Evolutionary conservation across 2,329 filamentous ascomycete species (phyloP).

Genomic region (Fragosphaeria purpurea): DNA sequence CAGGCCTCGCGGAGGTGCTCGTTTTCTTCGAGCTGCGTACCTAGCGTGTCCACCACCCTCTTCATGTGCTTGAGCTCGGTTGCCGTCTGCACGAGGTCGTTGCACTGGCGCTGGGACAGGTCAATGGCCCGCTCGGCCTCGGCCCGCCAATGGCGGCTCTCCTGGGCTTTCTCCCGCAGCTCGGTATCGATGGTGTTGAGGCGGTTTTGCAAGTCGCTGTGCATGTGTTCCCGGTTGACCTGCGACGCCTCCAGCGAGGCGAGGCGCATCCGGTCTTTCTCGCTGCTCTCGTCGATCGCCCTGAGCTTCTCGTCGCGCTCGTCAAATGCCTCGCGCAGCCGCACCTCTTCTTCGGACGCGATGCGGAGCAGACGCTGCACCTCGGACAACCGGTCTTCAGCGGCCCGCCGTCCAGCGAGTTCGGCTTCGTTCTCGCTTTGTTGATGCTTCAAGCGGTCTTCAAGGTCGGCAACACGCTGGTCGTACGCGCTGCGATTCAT

Average conservation of each 20-base stretch:
- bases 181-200: constrained; percentile 44
- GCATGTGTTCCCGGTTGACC: constrained; percentile 41
- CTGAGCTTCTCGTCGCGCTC: constrained; percentile 60
- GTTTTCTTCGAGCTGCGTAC: constrained; percentile 75
- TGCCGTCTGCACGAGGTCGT: constrained; percentile 36
- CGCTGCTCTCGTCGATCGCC: constrained; percentile 43
- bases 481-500: constrained; percentile 50
- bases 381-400: constrained; percentile 64
- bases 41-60: constrained; percentile 62
- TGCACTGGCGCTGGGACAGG: constrained; percentile 35
- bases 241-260: constrained; percentile 61
- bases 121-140: constrained; percentile 52
- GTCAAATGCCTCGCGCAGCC: constrained; percentile 56
- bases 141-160: constrained; percentile 49
- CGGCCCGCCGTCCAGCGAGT: constrained; percentile 49
- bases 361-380: constrained; percentile 59
- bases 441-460: constrained; percentile 55
- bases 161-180: constrained; percentile 44
- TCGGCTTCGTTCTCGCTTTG: constrained; percentile 57
- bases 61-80: constrained; percentile 64
- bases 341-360: constrained; percentile 62
- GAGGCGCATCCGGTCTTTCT: constrained; percentile 50
- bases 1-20: constrained; percentile 74
- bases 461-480: constrained; percentile 56
- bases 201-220: constrained; percentile 46